Conservation (phyloP, 1,139 yeast genomes). For the Yamadazyma songkhlaensis region DNA sequence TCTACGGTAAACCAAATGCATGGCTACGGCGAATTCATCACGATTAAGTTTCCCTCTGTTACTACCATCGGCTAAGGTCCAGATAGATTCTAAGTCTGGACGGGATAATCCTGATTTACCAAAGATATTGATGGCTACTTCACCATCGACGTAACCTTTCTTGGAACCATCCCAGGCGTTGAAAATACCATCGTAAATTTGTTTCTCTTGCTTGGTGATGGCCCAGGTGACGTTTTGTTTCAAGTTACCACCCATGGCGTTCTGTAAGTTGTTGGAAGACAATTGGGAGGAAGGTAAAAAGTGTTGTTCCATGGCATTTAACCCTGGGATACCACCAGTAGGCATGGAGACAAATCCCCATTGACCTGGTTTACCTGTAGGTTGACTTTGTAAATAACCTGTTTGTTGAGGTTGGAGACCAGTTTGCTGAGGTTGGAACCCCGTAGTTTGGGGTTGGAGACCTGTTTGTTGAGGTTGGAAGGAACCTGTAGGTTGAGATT, state of each 20-base stretch:
- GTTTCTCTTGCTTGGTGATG: constrained; percentile 81
- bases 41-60: constrained; percentile 71
- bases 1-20: constrained; percentile 77
- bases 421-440: constrained; percentile 26
- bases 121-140: constrained; percentile 80
- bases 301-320: constrained; percentile 70
- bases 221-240: constrained; percentile 66
- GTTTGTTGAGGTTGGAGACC: constrained; percentile 41
- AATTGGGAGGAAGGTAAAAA: constrained; percentile 64
- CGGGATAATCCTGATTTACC: constrained; percentile 87
- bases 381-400: constrained; percentile 45
- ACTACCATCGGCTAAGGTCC: constrained; percentile 77
- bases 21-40: constrained; percentile 79
- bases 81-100: constrained; percentile 80
- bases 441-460: constrained; percentile 38
- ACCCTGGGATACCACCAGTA: constrained; percentile 72
- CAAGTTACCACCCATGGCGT: constrained; percentile 50
- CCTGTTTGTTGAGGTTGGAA: constrained; percentile 39
- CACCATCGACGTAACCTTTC: constrained; percentile 74
- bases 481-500: constrained; percentile 36
- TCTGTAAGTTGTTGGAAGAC: constrained; percentile 42
- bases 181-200: constrained; percentile 82
- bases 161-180: constrained; percentile 76
- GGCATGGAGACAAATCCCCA: constrained; percentile 81
- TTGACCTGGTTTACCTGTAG: constrained; percentile 76